Evolutionary conservation across 2,329 filamentous ascomycete genomes (phyloP).

Genomic region (Ascochyta clinopodiicola): DNA sequence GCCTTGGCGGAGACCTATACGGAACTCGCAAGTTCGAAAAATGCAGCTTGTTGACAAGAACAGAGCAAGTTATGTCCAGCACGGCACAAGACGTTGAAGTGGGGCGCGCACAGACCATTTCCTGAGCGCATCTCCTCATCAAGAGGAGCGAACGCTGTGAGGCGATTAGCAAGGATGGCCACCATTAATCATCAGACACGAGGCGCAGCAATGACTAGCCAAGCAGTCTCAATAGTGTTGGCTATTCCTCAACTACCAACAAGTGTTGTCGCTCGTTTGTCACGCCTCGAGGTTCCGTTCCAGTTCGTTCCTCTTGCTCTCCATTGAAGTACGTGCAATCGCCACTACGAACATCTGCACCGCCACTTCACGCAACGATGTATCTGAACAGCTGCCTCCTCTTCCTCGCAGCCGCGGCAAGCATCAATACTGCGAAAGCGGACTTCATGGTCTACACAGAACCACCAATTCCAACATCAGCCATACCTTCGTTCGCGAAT

Average conservation of each 20-base stretch:
- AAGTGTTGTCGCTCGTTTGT: background rate
- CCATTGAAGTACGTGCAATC: background rate
- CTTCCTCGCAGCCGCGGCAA: slow-evolving; percentile 23
- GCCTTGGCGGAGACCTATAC: too few relatives aligned
- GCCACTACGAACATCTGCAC: background rate
- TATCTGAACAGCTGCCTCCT: slow-evolving; percentile 21
- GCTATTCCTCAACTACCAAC: background rate
- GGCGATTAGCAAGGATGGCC: slow-evolving; percentile 10
- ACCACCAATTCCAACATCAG: slow-evolving; percentile 37
- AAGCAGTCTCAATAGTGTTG: background rate
- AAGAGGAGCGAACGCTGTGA: slow-evolving; percentile 4
- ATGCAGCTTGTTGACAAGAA: too few relatives aligned
- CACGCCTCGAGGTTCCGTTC: background rate
- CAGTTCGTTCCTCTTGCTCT: background rate
- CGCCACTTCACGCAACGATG: slow-evolving; percentile 9
- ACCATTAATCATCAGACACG: slow-evolving; percentile 14
- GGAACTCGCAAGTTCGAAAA: too few relatives aligned
- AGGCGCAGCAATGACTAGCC: slow-evolving; percentile 3
- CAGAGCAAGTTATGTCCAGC: too few relatives aligned
- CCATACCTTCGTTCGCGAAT: slow-evolving; percentile 34
- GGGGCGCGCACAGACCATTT: slow-evolving; percentile 4
- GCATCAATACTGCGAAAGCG: slow-evolving; percentile 25
- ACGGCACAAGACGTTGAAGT: too few relatives aligned
- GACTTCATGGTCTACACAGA: slow-evolving; percentile 44
- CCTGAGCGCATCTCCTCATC: slow-evolving; percentile 3